Percentiles rank a stretch among this genome's conserved stretches.
Conservation (phyloP, 192 early-diverging fungal species). For the Rhizophagus clarus region DNA sequence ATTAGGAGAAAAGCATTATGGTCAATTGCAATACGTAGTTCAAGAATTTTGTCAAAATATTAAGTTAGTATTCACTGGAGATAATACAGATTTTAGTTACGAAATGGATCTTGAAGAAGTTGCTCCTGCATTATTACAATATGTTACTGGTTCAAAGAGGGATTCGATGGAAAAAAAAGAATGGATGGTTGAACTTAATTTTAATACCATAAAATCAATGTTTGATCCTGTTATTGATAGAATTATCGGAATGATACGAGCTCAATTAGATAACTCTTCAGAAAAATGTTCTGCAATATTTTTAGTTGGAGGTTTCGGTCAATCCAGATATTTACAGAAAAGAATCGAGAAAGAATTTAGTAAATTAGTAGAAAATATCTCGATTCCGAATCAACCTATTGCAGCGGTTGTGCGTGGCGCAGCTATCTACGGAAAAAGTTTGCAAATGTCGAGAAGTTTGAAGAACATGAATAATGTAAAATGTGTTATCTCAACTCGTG, state of each 20-base stretch:
- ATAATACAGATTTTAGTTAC: neutral
- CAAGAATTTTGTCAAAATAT: neutral
- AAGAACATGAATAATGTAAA: too few species aligned
- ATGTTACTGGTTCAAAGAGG: neutral
- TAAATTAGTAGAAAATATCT: constrained; percentile 41
- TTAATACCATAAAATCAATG: constrained; percentile 49
- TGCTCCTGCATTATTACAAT: neutral
- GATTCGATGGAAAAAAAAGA: constrained; percentile 43
- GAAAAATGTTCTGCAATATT: constrained; percentile 51
- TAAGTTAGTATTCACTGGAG: neutral
- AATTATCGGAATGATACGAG: constrained; percentile 52
- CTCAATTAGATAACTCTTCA: constrained; percentile 45
- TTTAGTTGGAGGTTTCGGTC: constrained; percentile 59
- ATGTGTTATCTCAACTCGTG: too few species aligned
- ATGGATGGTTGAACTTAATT: constrained; percentile 41
- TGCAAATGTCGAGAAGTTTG: too few species aligned
- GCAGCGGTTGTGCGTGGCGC: constrained; percentile 56
- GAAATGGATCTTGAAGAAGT: neutral
- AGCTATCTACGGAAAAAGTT: constrained; percentile 44
- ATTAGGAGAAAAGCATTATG: neutral
- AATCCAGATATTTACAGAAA: constrained; percentile 51
- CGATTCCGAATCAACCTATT: constrained; percentile 51
- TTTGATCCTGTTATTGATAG: constrained; percentile 59
- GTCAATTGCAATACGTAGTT: constrained; percentile 9
- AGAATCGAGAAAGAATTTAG: constrained; percentile 52